Evolutionary conservation across 2,329 filamentous ascomycete genomes (phyloP), one percentile per base, ranked within the genome.

Genomic region (Pseudogymnoascus sp.): DNA sequence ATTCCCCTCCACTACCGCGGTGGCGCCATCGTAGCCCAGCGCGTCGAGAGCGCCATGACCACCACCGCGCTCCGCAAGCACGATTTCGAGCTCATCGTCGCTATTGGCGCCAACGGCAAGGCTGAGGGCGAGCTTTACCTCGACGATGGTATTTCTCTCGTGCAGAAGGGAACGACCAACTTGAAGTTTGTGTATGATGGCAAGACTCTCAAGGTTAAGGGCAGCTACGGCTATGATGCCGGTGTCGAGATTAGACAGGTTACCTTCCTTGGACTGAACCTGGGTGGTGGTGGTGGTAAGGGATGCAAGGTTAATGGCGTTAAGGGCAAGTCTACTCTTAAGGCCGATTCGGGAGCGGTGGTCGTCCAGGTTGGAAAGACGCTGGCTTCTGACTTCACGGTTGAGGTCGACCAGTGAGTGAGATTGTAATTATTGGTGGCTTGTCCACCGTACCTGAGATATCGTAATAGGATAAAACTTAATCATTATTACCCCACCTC

Each of bases 61-160:
- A 90, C 87, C 0, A 79, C 78, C 0, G 81, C 80, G 43, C 75
- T 89, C 37, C 79, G 87, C 41, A 78, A 82, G 65, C 77, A 88
- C 66, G 78, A 85, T 66, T 93, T 93, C 74, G 80, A 86, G 70
- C 75, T 95, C 58, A 68, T 93, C 36, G 79, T 95, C 47, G 86
- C 89, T 0, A 80, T 88, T 0, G 83, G 80, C 5, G 68, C 71
- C 0, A 75, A 87, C 59, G 88, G 86, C 2, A 82, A 75, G 6
- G 90, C 90, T 0, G 72, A 70, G 1, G 90, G 90, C 0, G 77
- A 78, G 59, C 76, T 94, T 61, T 94, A 92, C 71, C 75, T 94
- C 4, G 90, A 94, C 66, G 90, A 95, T 63, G 90, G 90, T 7
- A 84, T 85, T 62, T 85, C 81, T 25, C 67, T 92, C 58, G 75